Base-by-base conservation (phyloP, 192 early-diverging fungal genomes). In the Hyaloraphidium curvatum region DNA sequence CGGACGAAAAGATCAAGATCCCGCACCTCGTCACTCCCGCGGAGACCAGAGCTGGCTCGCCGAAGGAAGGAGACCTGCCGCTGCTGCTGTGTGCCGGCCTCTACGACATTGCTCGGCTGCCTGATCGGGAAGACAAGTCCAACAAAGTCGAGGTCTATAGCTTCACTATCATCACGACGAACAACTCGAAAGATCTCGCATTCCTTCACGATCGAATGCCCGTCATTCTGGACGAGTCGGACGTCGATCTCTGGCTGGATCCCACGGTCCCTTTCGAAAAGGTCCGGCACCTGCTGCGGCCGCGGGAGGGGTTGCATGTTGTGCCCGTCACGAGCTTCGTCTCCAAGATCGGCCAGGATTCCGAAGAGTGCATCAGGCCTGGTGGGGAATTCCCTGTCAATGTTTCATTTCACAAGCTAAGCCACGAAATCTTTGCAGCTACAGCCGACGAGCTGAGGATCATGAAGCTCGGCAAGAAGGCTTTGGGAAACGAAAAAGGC, bases 131-230 rank as follows among this genome's bases (percentile, higher is more conserved):
- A 21, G 2, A 17, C 23, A 50, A n/a, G 23, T 40, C 7, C 17
- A 21, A 16, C 16, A n/a, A 2, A 11, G 23, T 22, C 27, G 29
- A 59, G 2, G 53, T 69, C 26, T 73, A 66, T 51, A 66, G 62
- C 16, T 73, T 62, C 28, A 69, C 68, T 0, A 74, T 74, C 27
- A 62, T 77, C 26, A 77, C 75, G 21, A 77, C 75, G 0, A 58
- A 55, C 2, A 50, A 67, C 0, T 70, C 72, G 0, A 41, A 52
- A 1, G 55, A 58, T 7, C 51, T 77, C 4, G 56, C 59, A n/a
- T 73, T 63, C 55, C 37, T 77, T 1, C 75, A 77, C 40, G 63
- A 70, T 29, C 68, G 75, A 1, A 77, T 77, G 75, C 75, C 75
- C 14, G 72, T 73, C 17, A 71, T 77, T 50, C 54, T 74, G 1